Conservation (phyloP, 2,329 filamentous ascomycete species). For the Mycosphaerella sp. region DNA sequence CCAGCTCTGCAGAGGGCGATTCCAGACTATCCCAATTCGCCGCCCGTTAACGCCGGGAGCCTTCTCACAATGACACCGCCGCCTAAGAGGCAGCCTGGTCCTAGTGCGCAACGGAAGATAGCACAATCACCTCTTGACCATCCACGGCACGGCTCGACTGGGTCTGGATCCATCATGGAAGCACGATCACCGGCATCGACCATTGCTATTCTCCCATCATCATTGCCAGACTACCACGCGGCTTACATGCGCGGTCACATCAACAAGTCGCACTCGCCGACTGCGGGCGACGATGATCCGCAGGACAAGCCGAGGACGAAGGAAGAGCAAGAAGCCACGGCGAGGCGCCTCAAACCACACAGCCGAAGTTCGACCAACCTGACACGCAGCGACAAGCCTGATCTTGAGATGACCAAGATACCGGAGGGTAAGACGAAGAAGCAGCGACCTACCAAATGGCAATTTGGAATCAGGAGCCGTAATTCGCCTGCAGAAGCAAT, state of each 20-base stretch:
- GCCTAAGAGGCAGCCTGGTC: slow-evolving; percentile 29
- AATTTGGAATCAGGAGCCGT: slow-evolving; percentile 91
- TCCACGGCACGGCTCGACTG: slow-evolving; percentile 41
- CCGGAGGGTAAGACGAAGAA: slow-evolving; percentile 55
- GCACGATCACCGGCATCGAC: slow-evolving; percentile 57
- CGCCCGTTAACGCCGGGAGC: slow-evolving; percentile 16
- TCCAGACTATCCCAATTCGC: slow-evolving; percentile 43
- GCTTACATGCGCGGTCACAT: slow-evolving; percentile 72
- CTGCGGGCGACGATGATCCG: slow-evolving; percentile 26
- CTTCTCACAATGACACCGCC: slow-evolving; percentile 22
- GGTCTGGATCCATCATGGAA: slow-evolving; percentile 35
- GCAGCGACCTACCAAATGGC: slow-evolving; percentile 81
- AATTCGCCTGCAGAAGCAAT: slow-evolving; percentile 94
- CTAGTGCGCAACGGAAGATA: slow-evolving; percentile 11
- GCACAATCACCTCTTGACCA: slow-evolving; percentile 32
- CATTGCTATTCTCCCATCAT: slow-evolving; percentile 85
- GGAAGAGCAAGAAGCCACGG: slow-evolving; percentile 72
- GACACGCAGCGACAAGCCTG: slow-evolving; percentile 38
- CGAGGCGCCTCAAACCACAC: slow-evolving; percentile 77
- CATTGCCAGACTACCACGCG: slow-evolving; percentile 81
- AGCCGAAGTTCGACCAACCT: slow-evolving; percentile 54
- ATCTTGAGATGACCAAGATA: slow-evolving; percentile 49
- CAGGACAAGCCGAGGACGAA: slow-evolving; percentile 38
- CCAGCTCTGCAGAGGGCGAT: slow-evolving; percentile 47
- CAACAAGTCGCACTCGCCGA: slow-evolving; percentile 33